A percentile compares a stretch with the other conserved stretches of the same genome.
Evolutionary conservation across 331 rosid species (phyloP).

Genomic region (Spiraea crenata): DNA sequence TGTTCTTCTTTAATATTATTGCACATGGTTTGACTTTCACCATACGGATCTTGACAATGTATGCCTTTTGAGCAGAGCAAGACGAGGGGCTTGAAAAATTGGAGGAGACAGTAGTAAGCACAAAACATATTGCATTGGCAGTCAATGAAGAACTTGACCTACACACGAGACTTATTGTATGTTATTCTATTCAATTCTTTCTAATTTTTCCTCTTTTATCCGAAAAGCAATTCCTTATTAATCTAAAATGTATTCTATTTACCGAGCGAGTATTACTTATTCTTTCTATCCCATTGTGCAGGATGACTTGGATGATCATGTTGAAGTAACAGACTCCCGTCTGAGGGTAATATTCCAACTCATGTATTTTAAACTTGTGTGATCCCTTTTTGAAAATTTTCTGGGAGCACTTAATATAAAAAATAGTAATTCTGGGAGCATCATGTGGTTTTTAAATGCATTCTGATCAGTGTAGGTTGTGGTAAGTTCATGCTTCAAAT

Average conservation of each 20-base stretch:
- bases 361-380: not conserved
- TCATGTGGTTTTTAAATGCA: not conserved
- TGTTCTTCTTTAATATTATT: conserved; percentile 3
- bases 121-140: conserved; percentile 98
- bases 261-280: not conserved
- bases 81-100: conserved; percentile 93
- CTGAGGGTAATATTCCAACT: conserved; percentile 59
- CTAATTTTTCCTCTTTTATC: conserved; percentile 19
- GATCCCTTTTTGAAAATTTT: not conserved
- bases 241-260: not conserved
- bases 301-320: conserved; percentile 97
- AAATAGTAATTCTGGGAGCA: not conserved
- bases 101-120: conserved; percentile 88
- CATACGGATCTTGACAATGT: conserved; percentile 29
- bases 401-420: too few relatives aligned
- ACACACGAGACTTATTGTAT: conserved; percentile 90
- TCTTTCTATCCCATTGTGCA: conserved; percentile 32
- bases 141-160: conserved; percentile 91
- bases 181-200: conserved; percentile 14
- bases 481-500: not conserved
- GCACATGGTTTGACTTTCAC: conserved; percentile 15
- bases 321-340: conserved; percentile 84
- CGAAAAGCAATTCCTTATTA: conserved; percentile 1
- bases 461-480: not conserved
- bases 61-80: conserved; percentile 68